These are phyloP conservation scores for Carex kokanica DNA, from an alignment of 176 grass and related monocot genomes.

Conservation along the genomic window DNA sequence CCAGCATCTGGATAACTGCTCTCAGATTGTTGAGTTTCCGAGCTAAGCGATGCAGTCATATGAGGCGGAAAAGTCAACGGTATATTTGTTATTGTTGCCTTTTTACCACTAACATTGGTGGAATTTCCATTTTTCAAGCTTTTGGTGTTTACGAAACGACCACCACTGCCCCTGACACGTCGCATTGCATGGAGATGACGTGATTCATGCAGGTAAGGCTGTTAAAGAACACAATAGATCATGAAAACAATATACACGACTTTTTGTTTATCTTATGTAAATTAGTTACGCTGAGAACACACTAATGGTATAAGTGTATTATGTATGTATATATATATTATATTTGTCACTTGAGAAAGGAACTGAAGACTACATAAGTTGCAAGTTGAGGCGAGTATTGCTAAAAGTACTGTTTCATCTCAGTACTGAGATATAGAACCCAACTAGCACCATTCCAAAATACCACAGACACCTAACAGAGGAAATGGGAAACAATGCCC, in stretches of 20 bases:
- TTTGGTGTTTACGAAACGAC: constrained; percentile 63
- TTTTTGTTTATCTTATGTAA: not conserved
- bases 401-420: not conserved
- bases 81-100: not conserved
- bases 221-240: constrained; percentile 5
- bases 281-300: not conserved
- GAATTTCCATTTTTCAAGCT: constrained; percentile 7
- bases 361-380: not conserved
- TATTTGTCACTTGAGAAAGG: too few relatives aligned
- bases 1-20: constrained; percentile 24
- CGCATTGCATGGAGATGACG: constrained; percentile 65
- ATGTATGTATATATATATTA: too few relatives aligned
- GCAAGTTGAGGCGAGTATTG: not conserved
- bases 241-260: not conserved
- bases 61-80: not conserved
- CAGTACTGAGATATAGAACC: not conserved
- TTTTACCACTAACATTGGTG: not conserved
- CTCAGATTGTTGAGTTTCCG: constrained; percentile 32
- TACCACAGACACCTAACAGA: not conserved
- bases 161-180: constrained; percentile 50
- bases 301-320: not conserved
- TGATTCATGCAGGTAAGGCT: constrained; percentile 74
- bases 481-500: not conserved
- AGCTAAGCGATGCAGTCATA: constrained; percentile 18
- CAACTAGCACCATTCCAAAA: not conserved